Base-by-base conservation (phyloP, 2,329 filamentous ascomycete genomes). In the Neobulgaria alba region DNA sequence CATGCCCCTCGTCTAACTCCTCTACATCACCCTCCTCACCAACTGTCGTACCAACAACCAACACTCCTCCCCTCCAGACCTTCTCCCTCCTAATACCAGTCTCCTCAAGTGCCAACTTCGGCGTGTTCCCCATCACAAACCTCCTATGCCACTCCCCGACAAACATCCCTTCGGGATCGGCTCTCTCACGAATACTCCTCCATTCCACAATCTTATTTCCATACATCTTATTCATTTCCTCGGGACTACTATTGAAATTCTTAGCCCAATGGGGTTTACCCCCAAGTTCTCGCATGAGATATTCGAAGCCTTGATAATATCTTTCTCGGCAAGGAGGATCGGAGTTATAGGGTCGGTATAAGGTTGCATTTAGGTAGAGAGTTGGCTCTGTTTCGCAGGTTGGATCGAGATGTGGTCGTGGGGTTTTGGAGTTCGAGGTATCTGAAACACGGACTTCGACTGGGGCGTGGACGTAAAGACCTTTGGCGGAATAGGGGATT, bases 231-330 rank as follows among this genome's bases (percentile, higher is more conserved):
- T 75, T 71, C 32, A 94, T 71, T 20, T 85, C 77, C 0, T 66
- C 55, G 9, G 73, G 71, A 3, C 73, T 69, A 7, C 72, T 71
- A 34, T 70, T 67, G 61, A 93, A 95, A 61, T 95, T 94, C 72
- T 95, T 95, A 5, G 88, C 88, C 85, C 88, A 95, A 63, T 95
- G 88, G 14, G 88, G 88, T 33, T 75, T 75, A 7, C 82, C 88
- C 38, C 82, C 85, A 52, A 93, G 68, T 33, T 93, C 84, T 44
- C 77, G 79, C 88, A 94, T 94, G 33, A 95, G 68, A 71, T 82
- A 90, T 62, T 95, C 88, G 50, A 95, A 94, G 1, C 82, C 88
- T 62, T 89, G 73, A 61, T 94, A 95, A 67, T 94, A 94, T 34
- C 83, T 74, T 39, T 72, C 70, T 39, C 70, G 74, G 56, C 83